Percentiles rank a stretch among this genome's conserved stretches.
phyloP scores from a whole-genome alignment of 179 eudicot genomes.

The Vitellaria paradoxa region DNA sequence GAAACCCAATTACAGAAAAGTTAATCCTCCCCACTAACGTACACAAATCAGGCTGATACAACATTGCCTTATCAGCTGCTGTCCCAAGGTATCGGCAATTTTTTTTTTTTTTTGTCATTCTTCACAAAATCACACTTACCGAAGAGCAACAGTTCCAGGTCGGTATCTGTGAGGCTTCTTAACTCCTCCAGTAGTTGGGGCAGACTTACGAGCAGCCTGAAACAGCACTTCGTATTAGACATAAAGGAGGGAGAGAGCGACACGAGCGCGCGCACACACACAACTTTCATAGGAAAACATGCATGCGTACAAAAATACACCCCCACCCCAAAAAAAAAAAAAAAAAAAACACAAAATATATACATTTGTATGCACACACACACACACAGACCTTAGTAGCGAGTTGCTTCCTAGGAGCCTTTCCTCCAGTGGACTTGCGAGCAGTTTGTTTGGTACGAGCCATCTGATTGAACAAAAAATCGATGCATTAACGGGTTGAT shows the following conservation, averaged over 20 bases:
- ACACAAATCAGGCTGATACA: not conserved
- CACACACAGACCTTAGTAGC: conserved; percentile 14
- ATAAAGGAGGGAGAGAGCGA: too few relatives aligned
- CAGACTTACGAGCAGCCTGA: conserved; percentile 72
- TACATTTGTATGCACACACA: not conserved
- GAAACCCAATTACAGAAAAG: conserved; percentile 4
- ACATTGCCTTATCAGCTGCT: too few relatives aligned
- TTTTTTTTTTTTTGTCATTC: not conserved
- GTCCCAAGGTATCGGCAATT: too few relatives aligned
- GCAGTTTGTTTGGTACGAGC: conserved; percentile 65
- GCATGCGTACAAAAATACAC: too few relatives aligned
- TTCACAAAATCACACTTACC: conserved; percentile 23
- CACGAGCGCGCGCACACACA: too few relatives aligned
- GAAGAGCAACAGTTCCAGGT: conserved; percentile 69
- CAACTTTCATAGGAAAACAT: too few relatives aligned
- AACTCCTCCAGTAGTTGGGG: conserved; percentile 71
- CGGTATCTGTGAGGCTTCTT: conserved; percentile 84
- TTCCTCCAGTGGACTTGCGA: conserved; percentile 79
- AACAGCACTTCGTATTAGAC: not conserved
- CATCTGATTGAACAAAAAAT: conserved; percentile 25
- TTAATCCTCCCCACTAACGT: not conserved
- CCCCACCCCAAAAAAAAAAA: not conserved
- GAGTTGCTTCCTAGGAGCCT: conserved; percentile 69
- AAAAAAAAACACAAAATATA: not conserved
- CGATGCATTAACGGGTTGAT: not conserved